Base-by-base conservation (phyloP, 2,329 filamentous ascomycete genomes). In the Pochonia chlamydosporia region DNA sequence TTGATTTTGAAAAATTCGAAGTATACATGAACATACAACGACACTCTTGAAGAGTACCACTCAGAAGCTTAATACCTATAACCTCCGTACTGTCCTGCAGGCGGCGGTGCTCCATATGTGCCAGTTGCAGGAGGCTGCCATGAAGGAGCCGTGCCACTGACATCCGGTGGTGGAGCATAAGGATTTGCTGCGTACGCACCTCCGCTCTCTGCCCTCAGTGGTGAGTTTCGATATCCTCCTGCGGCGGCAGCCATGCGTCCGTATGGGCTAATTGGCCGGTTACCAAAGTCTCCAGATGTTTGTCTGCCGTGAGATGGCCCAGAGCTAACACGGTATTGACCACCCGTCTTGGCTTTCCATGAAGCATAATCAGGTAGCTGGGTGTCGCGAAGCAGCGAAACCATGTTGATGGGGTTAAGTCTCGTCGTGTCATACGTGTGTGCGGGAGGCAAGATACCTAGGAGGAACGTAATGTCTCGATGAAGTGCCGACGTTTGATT, bases 371-470 rank as follows among this genome's bases (percentile, higher is more conserved):
- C 78, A 0, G 86, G 87, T 9, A 93, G 73, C 21, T 79, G 71
- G 6, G 85, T 81, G 46, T 81, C 76, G 26, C 82, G 78, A 20
- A 99, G 72, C 35, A 96, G 72, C 26, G 81, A 78, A 6, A 93
- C 84, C 69, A 96, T 74, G 49, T 78, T 82, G 28, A 81, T 72
- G 0, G 89, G 71, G 52, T 79, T 86, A 57, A 96, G 85, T 10
- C 82, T 78, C 33, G 81, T 78, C 18, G 81, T 79, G 45, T 83
- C 81, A 65, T 95, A 96, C 7, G 80, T 75, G 21, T 85, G 79
- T 1, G 87, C 78, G 1, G 81, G 74, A 0, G 90, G 90, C 11
- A 95, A 84, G 51, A 91, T 84, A 54, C 84, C 82, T 10, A 95
- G 72, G 14, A 82, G 59, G 54, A 82, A 82, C 0, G 74, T 80